These are phyloP conservation scores for Gracilaria domingensis DNA, from an alignment of 23 red algal genomes.

Conservation along the genomic window DNA sequence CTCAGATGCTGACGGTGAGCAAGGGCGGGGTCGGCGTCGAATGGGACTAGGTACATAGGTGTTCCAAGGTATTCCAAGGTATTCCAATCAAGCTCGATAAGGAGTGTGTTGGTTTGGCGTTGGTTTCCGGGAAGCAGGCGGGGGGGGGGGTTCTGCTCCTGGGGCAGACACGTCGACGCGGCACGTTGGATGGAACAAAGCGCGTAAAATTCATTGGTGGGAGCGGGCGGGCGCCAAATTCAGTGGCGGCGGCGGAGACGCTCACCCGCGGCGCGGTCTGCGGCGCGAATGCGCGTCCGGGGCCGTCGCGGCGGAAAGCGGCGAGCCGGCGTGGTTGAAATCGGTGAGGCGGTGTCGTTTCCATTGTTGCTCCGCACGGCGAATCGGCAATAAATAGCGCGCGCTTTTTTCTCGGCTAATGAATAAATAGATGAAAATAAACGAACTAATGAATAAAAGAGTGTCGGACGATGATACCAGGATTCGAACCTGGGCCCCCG, in stretches of 20 bases:
- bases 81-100: not conserved
- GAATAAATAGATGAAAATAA: not conserved
- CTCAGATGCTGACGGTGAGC: not conserved
- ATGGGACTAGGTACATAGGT: not conserved
- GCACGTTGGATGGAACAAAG: not conserved
- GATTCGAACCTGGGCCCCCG: slow-evolving; percentile 81
- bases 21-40: not conserved
- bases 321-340: too few species aligned
- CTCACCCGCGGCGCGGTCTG: too few species aligned
- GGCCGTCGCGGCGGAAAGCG: too few species aligned
- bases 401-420: not conserved
- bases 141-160: too few species aligned
- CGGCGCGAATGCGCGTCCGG: too few species aligned
- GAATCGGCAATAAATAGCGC: too few species aligned
- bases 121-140: too few species aligned
- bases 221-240: not conserved
- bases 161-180: too few species aligned
- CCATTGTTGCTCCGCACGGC: too few species aligned
- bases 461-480: slow-evolving; percentile 62
- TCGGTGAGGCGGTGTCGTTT: too few species aligned
- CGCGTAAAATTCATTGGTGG: not conserved
- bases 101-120: too few species aligned
- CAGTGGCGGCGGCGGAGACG: not conserved
- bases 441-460: not conserved
- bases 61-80: too few species aligned